phyloP scores from a whole-genome alignment of 2,329 filamentous ascomycete species.

The Neonectria punicea region DNA sequence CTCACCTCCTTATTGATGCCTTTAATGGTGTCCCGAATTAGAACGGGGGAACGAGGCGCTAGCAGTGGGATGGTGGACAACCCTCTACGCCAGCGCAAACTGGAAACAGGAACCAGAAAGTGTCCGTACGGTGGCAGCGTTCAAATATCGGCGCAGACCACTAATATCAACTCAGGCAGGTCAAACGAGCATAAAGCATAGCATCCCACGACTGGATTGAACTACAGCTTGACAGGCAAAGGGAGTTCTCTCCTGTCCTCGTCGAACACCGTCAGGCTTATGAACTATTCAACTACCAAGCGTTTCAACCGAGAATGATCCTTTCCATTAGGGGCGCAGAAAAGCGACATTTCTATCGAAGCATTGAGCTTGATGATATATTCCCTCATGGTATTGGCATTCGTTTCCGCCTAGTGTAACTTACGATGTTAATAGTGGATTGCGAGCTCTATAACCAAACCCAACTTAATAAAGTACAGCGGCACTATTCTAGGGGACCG shows the following conservation, averaged over 20 bases:
- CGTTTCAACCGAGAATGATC: neutral
- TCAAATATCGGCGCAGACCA: neutral
- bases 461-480: neutral
- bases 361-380: neutral
- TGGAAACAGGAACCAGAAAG: conserved; percentile 5
- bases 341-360: neutral
- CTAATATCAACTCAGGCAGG: neutral
- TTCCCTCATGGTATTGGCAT: neutral
- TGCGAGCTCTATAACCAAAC: neutral
- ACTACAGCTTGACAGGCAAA: neutral
- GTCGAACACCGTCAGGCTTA: neutral
- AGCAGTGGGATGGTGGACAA: neutral
- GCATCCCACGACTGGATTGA: conserved; percentile 4
- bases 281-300: neutral
- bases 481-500: neutral
- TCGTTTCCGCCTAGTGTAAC: neutral
- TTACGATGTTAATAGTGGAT: neutral
- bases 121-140: neutral
- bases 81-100: neutral
- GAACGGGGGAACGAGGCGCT: neutral
- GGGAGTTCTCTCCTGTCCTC: neutral
- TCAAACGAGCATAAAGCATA: neutral
- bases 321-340: neutral
- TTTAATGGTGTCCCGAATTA: neutral
- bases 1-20: neutral